Percentiles rank a stretch among this genome's conserved stretches.
Evolutionary conservation across 257 asterid species (phyloP).

Genomic region (Agastache rugosa): DNA sequence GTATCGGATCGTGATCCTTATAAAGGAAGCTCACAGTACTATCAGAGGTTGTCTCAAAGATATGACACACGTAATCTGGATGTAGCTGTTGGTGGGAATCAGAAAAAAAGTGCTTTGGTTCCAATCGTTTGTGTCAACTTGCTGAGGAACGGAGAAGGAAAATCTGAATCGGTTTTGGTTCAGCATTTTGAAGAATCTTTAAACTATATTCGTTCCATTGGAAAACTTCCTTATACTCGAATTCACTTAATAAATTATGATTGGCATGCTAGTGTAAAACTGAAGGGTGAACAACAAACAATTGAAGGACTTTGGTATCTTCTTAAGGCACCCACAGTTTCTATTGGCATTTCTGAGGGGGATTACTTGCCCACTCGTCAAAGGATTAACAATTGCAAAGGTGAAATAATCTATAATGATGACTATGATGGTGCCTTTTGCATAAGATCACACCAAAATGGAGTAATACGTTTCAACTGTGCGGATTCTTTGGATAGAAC

Average conservation of each 20-base stretch:
- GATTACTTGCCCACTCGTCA: slow-evolving; percentile 90
- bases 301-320: slow-evolving; percentile 99
- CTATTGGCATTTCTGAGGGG: slow-evolving; percentile 86
- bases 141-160: slow-evolving; percentile 89
- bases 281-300: slow-evolving; percentile 96
- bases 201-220: slow-evolving; percentile 71
- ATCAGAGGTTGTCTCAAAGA: slow-evolving; percentile 90
- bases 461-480: slow-evolving; percentile 95
- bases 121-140: slow-evolving; percentile 93
- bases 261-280: slow-evolving; percentile 97
- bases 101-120: slow-evolving; percentile 81
- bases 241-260: slow-evolving; percentile 93
- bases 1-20: slow-evolving; percentile 90
- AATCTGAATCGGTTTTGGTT: slow-evolving; percentile 90
- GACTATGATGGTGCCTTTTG: slow-evolving; percentile 94
- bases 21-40: slow-evolving; percentile 88
- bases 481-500: slow-evolving; percentile 99
- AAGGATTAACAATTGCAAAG: slow-evolving; percentile 83
- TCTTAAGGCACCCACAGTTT: slow-evolving; percentile 83
- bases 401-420: slow-evolving; percentile 81
- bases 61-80: slow-evolving; percentile 81
- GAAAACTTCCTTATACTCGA: slow-evolving; percentile 83
- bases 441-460: slow-evolving; percentile 97
- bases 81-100: slow-evolving; percentile 63
- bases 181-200: slow-evolving; percentile 94